A percentile compares a stretch with the other conserved stretches of the same genome.
Conservation (phyloP, 257 asterid genomes). For the Capsicum pubescens region DNA sequence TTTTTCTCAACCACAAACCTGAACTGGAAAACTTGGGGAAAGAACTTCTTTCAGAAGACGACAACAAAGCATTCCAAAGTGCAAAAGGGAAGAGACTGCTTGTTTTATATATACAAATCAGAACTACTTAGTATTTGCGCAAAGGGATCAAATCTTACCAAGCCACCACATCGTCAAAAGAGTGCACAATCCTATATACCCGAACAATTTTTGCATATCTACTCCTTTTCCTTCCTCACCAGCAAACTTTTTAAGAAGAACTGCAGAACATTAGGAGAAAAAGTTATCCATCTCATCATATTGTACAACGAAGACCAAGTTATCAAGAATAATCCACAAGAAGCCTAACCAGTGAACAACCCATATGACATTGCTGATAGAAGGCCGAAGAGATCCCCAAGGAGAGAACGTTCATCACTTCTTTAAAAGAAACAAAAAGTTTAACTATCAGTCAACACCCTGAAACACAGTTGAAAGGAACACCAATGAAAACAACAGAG, state of each 20-base stretch:
- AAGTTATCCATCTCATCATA: conserved; percentile 6
- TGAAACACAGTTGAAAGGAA: conserved; percentile 41
- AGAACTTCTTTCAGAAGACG: background rate
- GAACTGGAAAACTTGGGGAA: conserved; percentile 11
- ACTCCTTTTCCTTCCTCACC: conserved; percentile 92
- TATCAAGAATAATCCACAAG: conserved; percentile 17
- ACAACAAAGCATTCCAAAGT: conserved; percentile 14
- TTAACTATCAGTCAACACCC: conserved; percentile 65
- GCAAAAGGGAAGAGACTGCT: conserved; percentile 11
- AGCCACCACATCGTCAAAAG: conserved; percentile 99
- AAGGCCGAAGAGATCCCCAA: conserved; percentile 96
- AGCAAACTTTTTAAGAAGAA: conserved; percentile 90
- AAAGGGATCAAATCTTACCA: conserved; percentile 54
- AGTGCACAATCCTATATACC: conserved; percentile 86
- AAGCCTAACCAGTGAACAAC: conserved; percentile 78
- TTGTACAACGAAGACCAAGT: background rate
- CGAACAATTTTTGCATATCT: conserved; percentile 92
- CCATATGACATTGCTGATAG: conserved; percentile 87
- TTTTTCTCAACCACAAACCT: background rate
- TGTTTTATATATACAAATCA: conserved; percentile 13
- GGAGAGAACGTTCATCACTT: conserved; percentile 76
- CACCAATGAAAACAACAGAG: conserved; percentile 24
- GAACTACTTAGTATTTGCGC: background rate
- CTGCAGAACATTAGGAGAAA: conserved; percentile 47
- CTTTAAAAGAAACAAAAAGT: conserved; percentile 70